Evolutionary conservation across 2,329 filamentous ascomycete genomes (phyloP), one percentile per base, ranked within the genome.

Genomic region (Aureobasidium sp.): DNA sequence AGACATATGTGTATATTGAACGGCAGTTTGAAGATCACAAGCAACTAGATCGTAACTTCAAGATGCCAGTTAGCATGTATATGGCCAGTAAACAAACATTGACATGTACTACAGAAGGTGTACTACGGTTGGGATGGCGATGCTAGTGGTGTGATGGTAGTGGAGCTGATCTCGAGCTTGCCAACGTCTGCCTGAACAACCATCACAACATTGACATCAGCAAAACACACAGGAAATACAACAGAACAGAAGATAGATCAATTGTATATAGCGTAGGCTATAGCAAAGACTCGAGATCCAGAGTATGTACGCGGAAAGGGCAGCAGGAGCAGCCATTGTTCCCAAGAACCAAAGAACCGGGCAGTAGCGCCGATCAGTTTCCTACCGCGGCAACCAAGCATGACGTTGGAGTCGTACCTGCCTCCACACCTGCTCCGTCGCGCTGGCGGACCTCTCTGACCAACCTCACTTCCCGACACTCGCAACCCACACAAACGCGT

Each of bases 281-380:
- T 17, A 35, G 4, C 11, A 46, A 38, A 11, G 35, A 40, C 49
- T 40, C 49, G 23, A 53, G 21, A 13, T 8, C 35, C n/a, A 53
- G 21, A 40, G n/a, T 29, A 40, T 23, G 25, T 19, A 25, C 4
- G 23, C 23, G 23, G 23, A 27, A n/a, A 38, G 35, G 23, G 42
- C 35, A 15, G 27, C 7, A n/a, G n/a, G 21, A 53, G 17, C 8
- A 33, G 29, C n/a, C 19, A 25, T 35, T 17, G 47, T 37, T 55
- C 19, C 53, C 53, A 57, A 27, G 53, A 25, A 57, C 53, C 53
- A 37, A 40, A 45, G 27, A 57, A 40, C 53, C 53, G 53, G 49
- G 35, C 49, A 53, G 35, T 53, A 53, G 53, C 53, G 53, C 21
- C 53, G 53, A 57, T 57, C 53, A 53, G 6, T 37, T 50, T 31